These are phyloP conservation scores for Ogataea polymorpha DNA, from an alignment of 805 yeast genomes.

Conservation along the genomic window DNA sequence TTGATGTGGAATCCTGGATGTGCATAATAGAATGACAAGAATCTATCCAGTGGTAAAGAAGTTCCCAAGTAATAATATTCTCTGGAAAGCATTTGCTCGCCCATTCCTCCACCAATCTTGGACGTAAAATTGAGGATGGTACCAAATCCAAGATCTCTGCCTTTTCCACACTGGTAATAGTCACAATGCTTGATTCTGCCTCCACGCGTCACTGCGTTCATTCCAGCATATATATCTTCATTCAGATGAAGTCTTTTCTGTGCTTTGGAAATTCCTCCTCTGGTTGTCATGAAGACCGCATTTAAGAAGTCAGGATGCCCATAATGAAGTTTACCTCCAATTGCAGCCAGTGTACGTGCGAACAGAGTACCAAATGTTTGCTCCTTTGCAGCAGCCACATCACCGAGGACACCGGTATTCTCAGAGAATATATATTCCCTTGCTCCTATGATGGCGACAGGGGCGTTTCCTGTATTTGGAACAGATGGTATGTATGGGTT, in stretches of 20 bases:
- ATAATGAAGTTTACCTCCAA: conserved; percentile 92
- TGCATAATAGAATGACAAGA: conserved; percentile 90
- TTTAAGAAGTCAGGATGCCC: conserved; percentile 97
- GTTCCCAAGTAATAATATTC: conserved; percentile 92
- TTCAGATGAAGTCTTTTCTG: conserved; percentile 90
- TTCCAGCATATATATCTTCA: conserved; percentile 96
- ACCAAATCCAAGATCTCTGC: conserved; percentile 91
- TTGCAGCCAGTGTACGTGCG: conserved; percentile 88
- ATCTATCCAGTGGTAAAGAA: conserved; percentile 82
- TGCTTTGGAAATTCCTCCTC: conserved; percentile 95
- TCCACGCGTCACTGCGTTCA: conserved; percentile 84
- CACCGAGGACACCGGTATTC: conserved; percentile 88
- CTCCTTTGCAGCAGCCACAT: conserved; percentile 96
- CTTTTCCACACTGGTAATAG: conserved; percentile 95
- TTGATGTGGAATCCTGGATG: conserved; percentile 96
- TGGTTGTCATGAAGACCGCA: conserved; percentile 86
- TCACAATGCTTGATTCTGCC: conserved; percentile 95
- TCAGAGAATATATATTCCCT: conserved; percentile 94
- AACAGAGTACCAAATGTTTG: conserved; percentile 95
- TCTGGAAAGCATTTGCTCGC: conserved; percentile 88
- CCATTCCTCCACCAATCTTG: conserved; percentile 98
- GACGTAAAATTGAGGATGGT: conserved; percentile 91
- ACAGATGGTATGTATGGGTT: conserved; percentile 57
- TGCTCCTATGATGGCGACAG: conserved; percentile 93
- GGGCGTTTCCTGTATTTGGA: conserved; percentile 38